These are phyloP conservation scores for Coniochaeta sp. DNA, from an alignment of 2,329 filamentous ascomycete genomes.

Conservation along the genomic window DNA sequence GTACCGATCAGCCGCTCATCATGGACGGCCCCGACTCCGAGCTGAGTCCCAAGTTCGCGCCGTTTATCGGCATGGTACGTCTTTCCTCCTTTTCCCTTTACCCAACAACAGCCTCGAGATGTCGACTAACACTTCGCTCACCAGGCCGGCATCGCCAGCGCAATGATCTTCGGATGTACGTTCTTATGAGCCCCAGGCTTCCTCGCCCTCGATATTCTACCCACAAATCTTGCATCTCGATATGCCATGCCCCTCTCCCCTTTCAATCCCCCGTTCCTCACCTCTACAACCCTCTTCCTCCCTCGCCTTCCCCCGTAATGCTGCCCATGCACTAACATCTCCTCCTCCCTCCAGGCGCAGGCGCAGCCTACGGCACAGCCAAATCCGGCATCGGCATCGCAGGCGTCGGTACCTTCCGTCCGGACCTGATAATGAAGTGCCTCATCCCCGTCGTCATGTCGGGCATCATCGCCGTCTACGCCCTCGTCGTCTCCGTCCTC, in stretches of 20 bases:
- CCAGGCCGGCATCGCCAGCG: conserved; percentile 69
- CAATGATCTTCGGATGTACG: conserved; percentile 82
- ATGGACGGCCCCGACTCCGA: conserved; percentile 48
- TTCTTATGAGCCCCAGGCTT: no score
- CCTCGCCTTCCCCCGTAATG: no score
- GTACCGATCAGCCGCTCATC: background rate
- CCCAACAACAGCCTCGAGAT: background rate
- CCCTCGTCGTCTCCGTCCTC: conserved; percentile 91
- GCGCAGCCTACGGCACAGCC: conserved; percentile 80
- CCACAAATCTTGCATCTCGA: conserved; percentile 10
- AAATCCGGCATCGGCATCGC: conserved; percentile 86
- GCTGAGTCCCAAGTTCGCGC: conserved; percentile 71
- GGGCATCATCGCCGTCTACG: conserved; percentile 97
- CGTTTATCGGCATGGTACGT: conserved; percentile 82
- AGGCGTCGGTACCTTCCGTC: conserved; percentile 76
- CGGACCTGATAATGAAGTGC: conserved; percentile 89
- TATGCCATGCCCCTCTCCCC: conserved; percentile 3
- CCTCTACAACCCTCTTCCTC: no score
- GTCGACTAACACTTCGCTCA: conserved; percentile 12
- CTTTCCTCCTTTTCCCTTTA: conserved; percentile 3
- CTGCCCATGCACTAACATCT: conserved; percentile 3
- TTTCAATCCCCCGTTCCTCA: no score
- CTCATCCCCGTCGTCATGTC: conserved; percentile 94
- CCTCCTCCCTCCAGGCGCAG: conserved; percentile 41
- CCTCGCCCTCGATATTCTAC: no score